Conservation (phyloP, 805 yeast species). For the Sporopachydermia lactativora region DNA sequence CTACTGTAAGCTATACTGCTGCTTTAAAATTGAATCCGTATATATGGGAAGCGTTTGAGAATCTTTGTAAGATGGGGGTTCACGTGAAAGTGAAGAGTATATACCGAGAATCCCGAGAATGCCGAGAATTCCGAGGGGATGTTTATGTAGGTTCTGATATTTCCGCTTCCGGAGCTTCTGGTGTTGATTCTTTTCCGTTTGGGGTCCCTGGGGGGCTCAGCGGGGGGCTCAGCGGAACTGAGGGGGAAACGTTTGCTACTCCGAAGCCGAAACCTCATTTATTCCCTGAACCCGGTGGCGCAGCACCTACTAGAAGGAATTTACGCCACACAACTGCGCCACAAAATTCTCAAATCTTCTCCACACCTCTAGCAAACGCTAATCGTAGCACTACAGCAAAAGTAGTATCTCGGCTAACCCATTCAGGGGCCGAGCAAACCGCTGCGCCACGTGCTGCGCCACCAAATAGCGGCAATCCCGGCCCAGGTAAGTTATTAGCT, state of each 20-base stretch:
- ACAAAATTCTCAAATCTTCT: not conserved
- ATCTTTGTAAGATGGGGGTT: constrained; percentile 59
- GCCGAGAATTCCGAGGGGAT: too few species aligned
- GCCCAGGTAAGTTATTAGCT: constrained; percentile 3
- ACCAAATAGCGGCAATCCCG: not conserved
- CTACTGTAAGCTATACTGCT: constrained; percentile 51
- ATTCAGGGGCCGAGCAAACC: constrained; percentile 3
- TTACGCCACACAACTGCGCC: not conserved
- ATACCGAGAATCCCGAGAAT: constrained; percentile 20
- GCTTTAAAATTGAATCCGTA: constrained; percentile 66
- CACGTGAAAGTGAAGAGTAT: constrained; percentile 45
- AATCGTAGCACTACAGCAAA: not conserved
- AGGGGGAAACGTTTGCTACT: not conserved
- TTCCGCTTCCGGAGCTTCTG: not conserved
- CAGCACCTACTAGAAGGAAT: not conserved
- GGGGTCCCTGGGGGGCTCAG: not conserved
- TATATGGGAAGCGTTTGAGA: constrained; percentile 77
- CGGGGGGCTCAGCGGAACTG: not conserved
- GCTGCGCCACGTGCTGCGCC: constrained; percentile 4
- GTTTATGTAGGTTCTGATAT: not conserved
- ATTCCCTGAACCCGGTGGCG: not conserved
- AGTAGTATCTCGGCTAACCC: not conserved
- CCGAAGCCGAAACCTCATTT: not conserved
- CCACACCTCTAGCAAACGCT: not conserved
- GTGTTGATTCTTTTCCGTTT: not conserved